Conservation (phyloP, 805 yeast genomes). For the Candida glaebosa region DNA sequence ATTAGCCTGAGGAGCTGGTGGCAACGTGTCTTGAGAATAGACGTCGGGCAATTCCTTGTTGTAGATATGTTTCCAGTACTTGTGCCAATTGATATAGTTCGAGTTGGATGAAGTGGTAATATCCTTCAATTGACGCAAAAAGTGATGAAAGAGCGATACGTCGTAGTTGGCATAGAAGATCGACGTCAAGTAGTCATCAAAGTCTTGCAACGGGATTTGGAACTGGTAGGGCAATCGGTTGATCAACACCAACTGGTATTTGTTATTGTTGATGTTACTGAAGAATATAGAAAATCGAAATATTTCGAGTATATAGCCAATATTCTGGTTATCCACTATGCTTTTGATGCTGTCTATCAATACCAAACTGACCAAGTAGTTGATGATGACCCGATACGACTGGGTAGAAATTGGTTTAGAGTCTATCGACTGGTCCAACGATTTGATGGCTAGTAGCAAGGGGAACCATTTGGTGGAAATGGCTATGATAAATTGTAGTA, state of each 20-base stretch:
- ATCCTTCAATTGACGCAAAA: background rate
- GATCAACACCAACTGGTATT: background rate
- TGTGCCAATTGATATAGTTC: background rate
- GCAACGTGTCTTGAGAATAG: background rate
- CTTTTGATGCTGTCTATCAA: background rate
- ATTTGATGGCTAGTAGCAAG: slow-evolving; percentile 7
- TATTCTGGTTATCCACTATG: background rate
- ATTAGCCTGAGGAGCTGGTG: background rate
- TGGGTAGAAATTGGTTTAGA: background rate
- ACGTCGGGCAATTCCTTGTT: background rate
- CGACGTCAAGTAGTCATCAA: background rate
- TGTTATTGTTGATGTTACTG: background rate
- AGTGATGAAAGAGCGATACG: background rate
- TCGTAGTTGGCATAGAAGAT: background rate
- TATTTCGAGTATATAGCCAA: background rate
- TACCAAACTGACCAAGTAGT: slow-evolving; percentile 6
- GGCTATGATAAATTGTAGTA: slow-evolving; percentile 6
- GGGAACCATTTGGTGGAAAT: slow-evolving; percentile 9
- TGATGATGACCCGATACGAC: slow-evolving; percentile 9
- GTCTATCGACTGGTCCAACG: slow-evolving; percentile 8
- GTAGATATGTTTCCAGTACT: background rate
- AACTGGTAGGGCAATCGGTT: background rate
- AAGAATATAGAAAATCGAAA: background rate
- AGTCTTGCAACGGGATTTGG: background rate
- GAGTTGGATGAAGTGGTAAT: background rate